phyloP scores from a whole-genome alignment of 768 basidiomycete species.

The Amanita brunnescens region DNA sequence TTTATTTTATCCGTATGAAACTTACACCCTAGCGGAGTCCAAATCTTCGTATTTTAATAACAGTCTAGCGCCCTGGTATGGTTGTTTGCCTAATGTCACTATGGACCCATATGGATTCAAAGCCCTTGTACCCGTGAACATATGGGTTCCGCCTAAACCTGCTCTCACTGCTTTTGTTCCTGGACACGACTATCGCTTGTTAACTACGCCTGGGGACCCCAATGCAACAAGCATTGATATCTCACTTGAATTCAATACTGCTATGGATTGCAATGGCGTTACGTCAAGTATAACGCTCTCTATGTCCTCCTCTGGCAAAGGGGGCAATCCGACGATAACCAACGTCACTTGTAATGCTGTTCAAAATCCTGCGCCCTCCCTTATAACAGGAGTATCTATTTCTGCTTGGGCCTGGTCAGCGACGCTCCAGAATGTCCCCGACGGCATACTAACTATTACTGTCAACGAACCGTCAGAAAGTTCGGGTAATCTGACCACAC shows the following conservation, averaged over 20 bases:
- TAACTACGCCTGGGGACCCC: conserved; percentile 33
- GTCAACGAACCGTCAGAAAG: conserved; percentile 45
- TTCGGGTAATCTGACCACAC: conserved; percentile 37
- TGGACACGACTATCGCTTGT: conserved; percentile 77
- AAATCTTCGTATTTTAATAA: conserved; percentile 53
- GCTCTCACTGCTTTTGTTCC: conserved; percentile 73
- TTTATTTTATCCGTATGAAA: conserved; percentile 77
- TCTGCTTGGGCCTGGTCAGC: conserved; percentile 70
- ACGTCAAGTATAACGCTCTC: conserved; percentile 56
- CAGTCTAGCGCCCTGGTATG: conserved; percentile 53
- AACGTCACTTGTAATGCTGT: conserved; percentile 41
- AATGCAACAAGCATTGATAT: conserved; percentile 57
- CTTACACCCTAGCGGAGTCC: conserved; percentile 61
- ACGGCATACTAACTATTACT: conserved; percentile 73
- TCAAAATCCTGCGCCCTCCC: conserved; percentile 36
- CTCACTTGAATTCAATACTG: conserved; percentile 66
- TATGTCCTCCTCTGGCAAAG: conserved; percentile 60
- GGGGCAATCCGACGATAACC: conserved; percentile 45
- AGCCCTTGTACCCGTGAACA: conserved; percentile 54
- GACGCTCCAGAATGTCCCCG: conserved; percentile 66
- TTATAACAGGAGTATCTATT: conserved; percentile 42
- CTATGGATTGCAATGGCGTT: conserved; percentile 68
- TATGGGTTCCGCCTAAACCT: conserved; percentile 69
- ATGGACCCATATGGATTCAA: conserved; percentile 78
- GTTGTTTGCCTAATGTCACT: conserved; percentile 60